A percentile compares a stretch with the other conserved stretches of the same genome.
Evolutionary conservation across 495 filamentous ascomycete genomes (phyloP).

Genomic region (Podospora pseudopauciseta): DNA sequence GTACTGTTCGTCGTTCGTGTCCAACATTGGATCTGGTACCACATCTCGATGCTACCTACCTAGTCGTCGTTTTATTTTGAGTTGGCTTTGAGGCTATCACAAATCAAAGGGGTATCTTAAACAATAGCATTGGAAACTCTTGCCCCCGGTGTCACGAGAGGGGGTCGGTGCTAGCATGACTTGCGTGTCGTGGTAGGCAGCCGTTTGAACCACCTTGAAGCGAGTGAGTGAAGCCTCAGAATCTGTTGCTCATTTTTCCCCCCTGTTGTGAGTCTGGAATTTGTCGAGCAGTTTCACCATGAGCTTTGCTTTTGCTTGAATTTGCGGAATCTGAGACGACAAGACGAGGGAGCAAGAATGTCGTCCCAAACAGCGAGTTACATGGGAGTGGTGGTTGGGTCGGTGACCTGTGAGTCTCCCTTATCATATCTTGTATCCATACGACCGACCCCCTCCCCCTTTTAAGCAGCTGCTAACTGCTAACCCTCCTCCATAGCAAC

Average conservation of each 20-base stretch:
- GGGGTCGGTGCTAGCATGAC: background rate
- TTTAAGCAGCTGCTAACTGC: no score
- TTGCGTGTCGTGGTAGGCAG: background rate
- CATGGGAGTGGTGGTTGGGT: background rate
- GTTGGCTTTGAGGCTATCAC: no score
- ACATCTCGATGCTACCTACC: no score
- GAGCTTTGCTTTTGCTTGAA: background rate
- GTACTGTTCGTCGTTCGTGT: no score
- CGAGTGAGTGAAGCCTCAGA: background rate
- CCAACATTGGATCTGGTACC: no score
- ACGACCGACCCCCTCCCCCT: no score
- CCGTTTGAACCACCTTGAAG: background rate
- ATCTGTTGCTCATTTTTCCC: background rate
- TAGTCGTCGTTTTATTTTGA: no score
- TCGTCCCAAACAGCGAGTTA: background rate
- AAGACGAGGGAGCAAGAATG: background rate
- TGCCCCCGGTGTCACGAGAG: no score
- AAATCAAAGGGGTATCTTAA: no score
- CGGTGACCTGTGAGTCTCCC: background rate
- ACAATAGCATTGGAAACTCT: no score
- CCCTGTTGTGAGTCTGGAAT: background rate
- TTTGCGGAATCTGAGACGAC: no score
- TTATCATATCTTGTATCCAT: background rate
- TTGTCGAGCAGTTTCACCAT: background rate
- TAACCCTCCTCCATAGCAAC: background rate